A percentile compares a stretch with the other conserved stretches of the same genome.
phyloP scores from a whole-genome alignment of 768 basidiomycete genomes.

The Lactarius akahatsu region DNA sequence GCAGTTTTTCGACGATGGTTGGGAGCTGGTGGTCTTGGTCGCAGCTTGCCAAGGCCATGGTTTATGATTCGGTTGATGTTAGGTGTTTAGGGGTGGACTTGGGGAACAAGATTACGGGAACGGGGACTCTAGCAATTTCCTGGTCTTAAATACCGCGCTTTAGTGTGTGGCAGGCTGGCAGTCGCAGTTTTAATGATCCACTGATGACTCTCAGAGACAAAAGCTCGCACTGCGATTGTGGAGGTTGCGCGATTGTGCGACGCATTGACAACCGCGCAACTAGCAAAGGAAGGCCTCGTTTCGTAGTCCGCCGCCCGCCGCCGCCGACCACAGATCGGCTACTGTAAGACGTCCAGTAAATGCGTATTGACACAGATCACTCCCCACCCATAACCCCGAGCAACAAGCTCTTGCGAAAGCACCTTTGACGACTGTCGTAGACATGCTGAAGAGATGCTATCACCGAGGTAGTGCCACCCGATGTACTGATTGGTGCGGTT shows the following conservation, averaged over 20 bases:
- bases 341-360: not conserved
- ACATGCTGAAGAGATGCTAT: not conserved
- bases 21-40: not conserved
- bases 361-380: not conserved
- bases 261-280: not conserved
- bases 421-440: not conserved
- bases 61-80: not conserved
- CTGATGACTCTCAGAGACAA: not conserved
- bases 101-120: not conserved
- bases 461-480: not conserved
- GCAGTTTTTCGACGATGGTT: slow-evolving; percentile 2
- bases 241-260: not conserved
- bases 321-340: not conserved
- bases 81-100: not conserved
- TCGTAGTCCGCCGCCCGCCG: not conserved
- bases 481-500: not conserved
- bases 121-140: not conserved
- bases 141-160: not conserved
- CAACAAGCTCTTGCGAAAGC: too few species aligned
- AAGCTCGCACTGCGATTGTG: not conserved
- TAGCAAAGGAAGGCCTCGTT: not conserved
- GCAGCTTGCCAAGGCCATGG: not conserved
- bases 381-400: too few species aligned
- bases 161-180: not conserved
- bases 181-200: not conserved